Percentiles rank a stretch among this genome's conserved stretches.
phyloP scores from a whole-genome alignment of 1,139 yeast genomes.

The Zygoascus hellenicus region DNA sequence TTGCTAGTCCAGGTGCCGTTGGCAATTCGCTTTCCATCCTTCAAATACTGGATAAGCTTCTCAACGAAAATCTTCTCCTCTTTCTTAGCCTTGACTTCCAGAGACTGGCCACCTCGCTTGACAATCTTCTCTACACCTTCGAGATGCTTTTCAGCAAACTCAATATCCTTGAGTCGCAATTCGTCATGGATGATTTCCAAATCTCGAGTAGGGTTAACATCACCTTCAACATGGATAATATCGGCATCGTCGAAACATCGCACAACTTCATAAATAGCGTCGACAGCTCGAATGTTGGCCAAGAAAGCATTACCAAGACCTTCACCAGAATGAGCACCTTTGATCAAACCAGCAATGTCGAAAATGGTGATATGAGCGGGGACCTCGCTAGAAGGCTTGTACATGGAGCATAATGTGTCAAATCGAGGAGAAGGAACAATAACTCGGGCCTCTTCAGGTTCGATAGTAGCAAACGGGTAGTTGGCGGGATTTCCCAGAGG shows the following conservation, averaged over 20 bases:
- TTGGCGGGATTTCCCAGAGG: conserved; percentile 97
- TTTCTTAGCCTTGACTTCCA: conserved; percentile 91
- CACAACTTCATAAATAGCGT: conserved; percentile 95
- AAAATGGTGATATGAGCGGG: conserved; percentile 93
- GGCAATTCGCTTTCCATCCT: conserved; percentile 85
- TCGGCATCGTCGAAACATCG: conserved; percentile 98
- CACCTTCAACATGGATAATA: conserved; percentile 96
- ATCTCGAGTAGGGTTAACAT: conserved; percentile 93
- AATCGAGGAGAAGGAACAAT: conserved; percentile 92
- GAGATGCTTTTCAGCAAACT: conserved; percentile 84
- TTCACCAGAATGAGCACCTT: conserved; percentile 97
- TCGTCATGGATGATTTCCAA: conserved; percentile 88
- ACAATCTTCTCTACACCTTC: conserved; percentile 84
- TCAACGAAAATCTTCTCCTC: conserved; percentile 83
- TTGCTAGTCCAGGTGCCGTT: conserved; percentile 84
- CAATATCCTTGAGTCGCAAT: conserved; percentile 93
- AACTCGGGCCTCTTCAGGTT: conserved; percentile 98
- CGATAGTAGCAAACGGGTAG: conserved; percentile 97
- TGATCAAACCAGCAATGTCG: conserved; percentile 97
- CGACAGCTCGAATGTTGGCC: conserved; percentile 96
- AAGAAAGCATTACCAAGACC: conserved; percentile 98
- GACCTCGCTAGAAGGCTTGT: conserved; percentile 79
- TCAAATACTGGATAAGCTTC: conserved; percentile 66
- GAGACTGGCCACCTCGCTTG: conserved; percentile 85
- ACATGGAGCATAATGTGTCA: conserved; percentile 63